These are phyloP conservation scores for Lanmaoa pseudosensibilis DNA, from an alignment of 768 basidiomycete genomes.

Conservation along the genomic window DNA sequence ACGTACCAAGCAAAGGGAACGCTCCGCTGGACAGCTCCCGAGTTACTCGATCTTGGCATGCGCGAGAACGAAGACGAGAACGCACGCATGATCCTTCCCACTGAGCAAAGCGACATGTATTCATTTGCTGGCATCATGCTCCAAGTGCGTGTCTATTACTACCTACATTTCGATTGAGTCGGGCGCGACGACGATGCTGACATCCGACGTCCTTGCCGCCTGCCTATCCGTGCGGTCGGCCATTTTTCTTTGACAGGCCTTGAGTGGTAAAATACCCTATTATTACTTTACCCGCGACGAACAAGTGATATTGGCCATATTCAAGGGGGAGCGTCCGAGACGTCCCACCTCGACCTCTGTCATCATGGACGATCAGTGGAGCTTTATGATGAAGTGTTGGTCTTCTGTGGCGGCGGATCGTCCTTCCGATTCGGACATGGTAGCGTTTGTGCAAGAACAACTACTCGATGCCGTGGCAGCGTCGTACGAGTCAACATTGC, in stretches of 20 bases:
- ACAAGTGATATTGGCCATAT: conserved; percentile 22
- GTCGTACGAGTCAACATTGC: background rate
- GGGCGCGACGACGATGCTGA: background rate
- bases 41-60: conserved; percentile 30
- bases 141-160: conserved; percentile 12
- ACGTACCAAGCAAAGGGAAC: conserved; percentile 35
- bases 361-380: conserved; percentile 24
- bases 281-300: conserved; percentile 20
- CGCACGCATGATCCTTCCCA: conserved; percentile 7
- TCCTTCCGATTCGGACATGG: conserved; percentile 33
- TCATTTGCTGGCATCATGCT: conserved; percentile 31
- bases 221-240: background rate
- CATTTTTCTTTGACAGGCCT: conserved; percentile 6
- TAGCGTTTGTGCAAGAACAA: conserved; percentile 20
- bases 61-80: background rate
- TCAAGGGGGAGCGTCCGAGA: conserved; percentile 6
- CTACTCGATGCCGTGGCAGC: conserved; percentile 4
- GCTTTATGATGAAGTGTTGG: conserved; percentile 27
- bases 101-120: conserved; percentile 38
- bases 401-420: conserved; percentile 31
- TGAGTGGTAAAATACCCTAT: conserved; percentile 27
- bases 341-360: conserved; percentile 5
- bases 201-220: fast-evolving
- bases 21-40: conserved; percentile 51
- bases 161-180: background rate